These are phyloP conservation scores for Violaceomyces palustris DNA, from an alignment of 1,284 basidiomycete genomes.

Conservation along the genomic window DNA sequence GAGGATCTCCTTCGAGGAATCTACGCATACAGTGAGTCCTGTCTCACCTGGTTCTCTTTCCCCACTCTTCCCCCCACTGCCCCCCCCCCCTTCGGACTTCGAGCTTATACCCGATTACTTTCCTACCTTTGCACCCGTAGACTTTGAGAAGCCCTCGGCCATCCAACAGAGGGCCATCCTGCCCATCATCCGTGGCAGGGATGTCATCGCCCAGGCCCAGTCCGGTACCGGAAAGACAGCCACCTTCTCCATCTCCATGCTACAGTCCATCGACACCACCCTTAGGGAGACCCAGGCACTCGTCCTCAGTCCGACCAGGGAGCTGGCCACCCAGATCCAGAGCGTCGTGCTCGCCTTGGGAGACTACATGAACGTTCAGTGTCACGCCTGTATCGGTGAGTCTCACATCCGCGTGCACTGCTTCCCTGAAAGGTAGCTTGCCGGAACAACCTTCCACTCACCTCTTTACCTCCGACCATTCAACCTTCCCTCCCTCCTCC, in stretches of 20 bases:
- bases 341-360: conserved; percentile 95
- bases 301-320: conserved; percentile 70
- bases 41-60: neutral
- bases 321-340: conserved; percentile 77
- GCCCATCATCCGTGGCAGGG: conserved; percentile 61
- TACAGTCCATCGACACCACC: conserved; percentile 81
- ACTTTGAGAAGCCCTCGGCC: conserved; percentile 48
- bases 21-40: conserved; percentile 88
- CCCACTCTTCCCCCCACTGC: neutral
- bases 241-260: conserved; percentile 64
- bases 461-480: neutral
- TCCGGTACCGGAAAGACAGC: conserved; percentile 99
- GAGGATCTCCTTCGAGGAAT: conserved; percentile 93
- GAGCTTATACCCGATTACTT: neutral
- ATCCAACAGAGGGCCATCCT: conserved; percentile 47
- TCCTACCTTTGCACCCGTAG: conserved; percentile 1
- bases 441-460: neutral
- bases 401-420: neutral
- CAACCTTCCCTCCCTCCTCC: neutral
- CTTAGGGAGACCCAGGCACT: conserved; percentile 95
- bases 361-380: conserved; percentile 99
- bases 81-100: too few relatives aligned
- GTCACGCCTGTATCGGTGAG: conserved; percentile 90
- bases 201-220: conserved; percentile 97
- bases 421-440: too few relatives aligned